Percentiles rank a stretch among this genome's conserved stretches.
These are phyloP conservation scores for Salvia rosmarinus DNA, from an alignment of 257 asterid species.

Conservation along the genomic window DNA sequence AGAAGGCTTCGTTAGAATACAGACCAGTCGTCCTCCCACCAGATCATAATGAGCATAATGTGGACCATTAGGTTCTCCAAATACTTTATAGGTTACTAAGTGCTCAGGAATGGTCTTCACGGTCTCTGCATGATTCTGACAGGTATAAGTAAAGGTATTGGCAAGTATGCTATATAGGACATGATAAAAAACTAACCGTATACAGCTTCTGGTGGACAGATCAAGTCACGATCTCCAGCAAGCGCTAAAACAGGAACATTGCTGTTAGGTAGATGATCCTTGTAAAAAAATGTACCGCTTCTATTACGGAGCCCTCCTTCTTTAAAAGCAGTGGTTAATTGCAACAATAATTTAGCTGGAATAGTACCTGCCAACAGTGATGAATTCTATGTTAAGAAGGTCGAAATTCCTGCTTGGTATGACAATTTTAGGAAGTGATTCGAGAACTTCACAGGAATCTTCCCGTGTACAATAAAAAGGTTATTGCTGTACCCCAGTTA, in stretches of 20 bases:
- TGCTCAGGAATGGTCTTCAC: conserved; percentile 73
- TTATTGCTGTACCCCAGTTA: conserved; percentile 2
- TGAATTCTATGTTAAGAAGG: conserved; percentile 21
- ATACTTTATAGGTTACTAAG: conserved; percentile 72
- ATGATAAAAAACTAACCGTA: conserved; percentile 53
- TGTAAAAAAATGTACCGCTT: conserved; percentile 71
- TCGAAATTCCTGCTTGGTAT: too few relatives aligned
- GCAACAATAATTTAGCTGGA: conserved; percentile 84
- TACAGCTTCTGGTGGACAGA: conserved; percentile 97
- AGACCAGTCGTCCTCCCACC: conserved; percentile 91
- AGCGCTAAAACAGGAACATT: conserved; percentile 81
- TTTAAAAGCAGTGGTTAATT: conserved; percentile 80
- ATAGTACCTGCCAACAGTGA: conserved; percentile 67
- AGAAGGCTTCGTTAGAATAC: conserved; percentile 26
- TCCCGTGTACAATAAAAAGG: conserved; percentile 9
- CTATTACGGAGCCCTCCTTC: conserved; percentile 93
- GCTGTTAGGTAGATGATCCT: conserved; percentile 72
- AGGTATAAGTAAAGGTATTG: conserved; percentile 16
- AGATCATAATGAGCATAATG: conserved; percentile 98
- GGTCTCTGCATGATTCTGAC: conserved; percentile 61
- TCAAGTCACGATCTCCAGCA: conserved; percentile 92
- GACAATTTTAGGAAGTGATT: not conserved
- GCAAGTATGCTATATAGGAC: conserved; percentile 22
- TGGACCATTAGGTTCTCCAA: conserved; percentile 81
- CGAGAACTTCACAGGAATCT: conserved; percentile 6